A percentile compares a stretch with the other conserved stretches of the same genome.
These are phyloP conservation scores for Austroboletus niveus DNA, from an alignment of 1,284 basidiomycete species.

Conservation along the genomic window DNA sequence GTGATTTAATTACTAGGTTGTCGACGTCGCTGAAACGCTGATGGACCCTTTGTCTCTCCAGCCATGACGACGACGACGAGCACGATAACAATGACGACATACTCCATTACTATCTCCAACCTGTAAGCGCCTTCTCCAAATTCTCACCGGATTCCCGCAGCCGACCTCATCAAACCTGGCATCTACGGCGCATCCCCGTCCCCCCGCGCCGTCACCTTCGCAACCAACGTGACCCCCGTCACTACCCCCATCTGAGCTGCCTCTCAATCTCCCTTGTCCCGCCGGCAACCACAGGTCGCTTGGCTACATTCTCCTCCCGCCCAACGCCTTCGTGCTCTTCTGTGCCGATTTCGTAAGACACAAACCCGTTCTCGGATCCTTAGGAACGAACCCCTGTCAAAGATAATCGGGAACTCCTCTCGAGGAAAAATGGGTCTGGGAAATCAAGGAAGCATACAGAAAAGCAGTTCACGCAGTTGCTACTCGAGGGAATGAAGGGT, in stretches of 20 bases:
- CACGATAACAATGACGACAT: no score
- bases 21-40: no score
- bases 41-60: no score
- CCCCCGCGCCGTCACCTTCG: slow-evolving; percentile 60
- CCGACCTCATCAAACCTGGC: slow-evolving; percentile 53
- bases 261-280: slow-evolving; percentile 41
- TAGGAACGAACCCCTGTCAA: slow-evolving; percentile 53
- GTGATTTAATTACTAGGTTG: no score
- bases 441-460: slow-evolving; percentile 55
- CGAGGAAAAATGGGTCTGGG: slow-evolving; percentile 23
- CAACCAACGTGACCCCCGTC: slow-evolving; percentile 68
- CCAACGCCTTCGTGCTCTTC: slow-evolving; percentile 94
- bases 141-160: slow-evolving; percentile 5
- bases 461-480: slow-evolving; percentile 57
- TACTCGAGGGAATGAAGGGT: slow-evolving; percentile 58
- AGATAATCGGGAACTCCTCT: slow-evolving; percentile 72
- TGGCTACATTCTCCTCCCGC: slow-evolving; percentile 82
- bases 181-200: slow-evolving; percentile 49
- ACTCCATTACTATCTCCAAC: no score
- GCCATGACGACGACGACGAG: no score
- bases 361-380: slow-evolving; percentile 43
- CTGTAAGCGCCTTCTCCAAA: slow-evolving; percentile 1
- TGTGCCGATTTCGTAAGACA: slow-evolving; percentile 83
- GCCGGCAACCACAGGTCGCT: slow-evolving; percentile 60
- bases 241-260: slow-evolving; percentile 48